Percentiles rank a stretch among this genome's conserved stretches.
These are phyloP conservation scores for Lodderomyces elongisporus DNA, from an alignment of 1,139 yeast species.

Conservation along the genomic window DNA sequence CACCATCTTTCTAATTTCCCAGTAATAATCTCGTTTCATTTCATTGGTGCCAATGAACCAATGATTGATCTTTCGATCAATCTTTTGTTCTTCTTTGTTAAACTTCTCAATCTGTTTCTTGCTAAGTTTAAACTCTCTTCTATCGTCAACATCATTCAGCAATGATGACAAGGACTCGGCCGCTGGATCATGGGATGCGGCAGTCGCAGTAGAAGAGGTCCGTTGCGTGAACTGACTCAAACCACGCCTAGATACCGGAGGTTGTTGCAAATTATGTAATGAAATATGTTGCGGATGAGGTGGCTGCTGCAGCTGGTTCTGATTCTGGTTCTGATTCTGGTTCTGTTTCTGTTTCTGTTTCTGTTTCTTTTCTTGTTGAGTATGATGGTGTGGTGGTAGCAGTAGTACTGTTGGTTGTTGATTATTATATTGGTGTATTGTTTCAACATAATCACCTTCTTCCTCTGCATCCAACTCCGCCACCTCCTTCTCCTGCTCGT, in stretches of 20 bases:
- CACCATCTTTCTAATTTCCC: constrained; percentile 55
- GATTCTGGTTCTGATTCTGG: too few relatives aligned
- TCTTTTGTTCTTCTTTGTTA: constrained; percentile 47
- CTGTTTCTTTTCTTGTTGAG: not conserved
- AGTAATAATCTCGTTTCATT: constrained; percentile 37
- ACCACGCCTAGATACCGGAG: constrained; percentile 17
- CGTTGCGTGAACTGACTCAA: constrained; percentile 32
- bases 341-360: too few relatives aligned
- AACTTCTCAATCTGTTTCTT: constrained; percentile 38
- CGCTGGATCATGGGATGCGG: not conserved
- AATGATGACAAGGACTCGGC: constrained; percentile 20
- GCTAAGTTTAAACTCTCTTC: constrained; percentile 17
- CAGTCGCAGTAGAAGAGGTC: constrained; percentile 27
- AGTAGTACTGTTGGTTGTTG: too few relatives aligned
- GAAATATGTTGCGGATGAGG: constrained; percentile 12
- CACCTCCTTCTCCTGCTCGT: constrained; percentile 39
- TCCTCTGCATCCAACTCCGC: constrained; percentile 43
- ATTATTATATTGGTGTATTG: constrained; percentile 2
- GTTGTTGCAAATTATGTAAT: constrained; percentile 4
- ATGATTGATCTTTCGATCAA: constrained; percentile 42
- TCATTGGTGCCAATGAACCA: constrained; percentile 40
- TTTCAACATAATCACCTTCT: constrained; percentile 8
- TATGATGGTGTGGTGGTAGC: constrained; percentile 7
- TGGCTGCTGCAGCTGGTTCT: too few relatives aligned
- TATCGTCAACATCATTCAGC: constrained; percentile 16